A percentile compares a stretch with the other conserved stretches of the same genome.
Evolutionary conservation across 441 rosid species (phyloP).

Genomic region (Raphanus hybrid): DNA sequence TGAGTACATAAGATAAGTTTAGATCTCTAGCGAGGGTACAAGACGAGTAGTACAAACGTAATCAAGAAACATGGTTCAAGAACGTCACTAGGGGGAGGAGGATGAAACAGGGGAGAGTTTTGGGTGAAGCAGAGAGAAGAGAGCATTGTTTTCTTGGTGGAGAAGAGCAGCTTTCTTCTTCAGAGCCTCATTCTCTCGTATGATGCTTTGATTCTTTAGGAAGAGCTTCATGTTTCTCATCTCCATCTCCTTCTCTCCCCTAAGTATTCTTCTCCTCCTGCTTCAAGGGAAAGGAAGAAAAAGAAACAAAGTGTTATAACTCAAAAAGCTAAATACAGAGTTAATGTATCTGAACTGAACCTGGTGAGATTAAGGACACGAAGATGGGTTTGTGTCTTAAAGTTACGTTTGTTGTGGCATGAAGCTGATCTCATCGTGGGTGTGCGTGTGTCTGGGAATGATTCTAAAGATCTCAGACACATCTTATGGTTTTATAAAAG

Average conservation of each 20-base stretch:
- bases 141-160: conserved; percentile 65
- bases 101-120: conserved; percentile 29
- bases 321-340: background rate
- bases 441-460: conserved; percentile 18
- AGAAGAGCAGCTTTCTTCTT: conserved; percentile 73
- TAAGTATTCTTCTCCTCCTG: conserved; percentile 48
- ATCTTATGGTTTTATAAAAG: conserved; percentile 25
- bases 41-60: background rate
- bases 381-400: conserved; percentile 29
- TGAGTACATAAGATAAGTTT: background rate
- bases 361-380: conserved; percentile 48
- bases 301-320: background rate
- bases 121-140: conserved; percentile 56
- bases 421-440: conserved; percentile 20
- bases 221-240: conserved; percentile 67
- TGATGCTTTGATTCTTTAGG: conserved; percentile 66
- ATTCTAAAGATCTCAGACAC: conserved; percentile 38
- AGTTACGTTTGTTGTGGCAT: conserved; percentile 31
- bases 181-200: conserved; percentile 71
- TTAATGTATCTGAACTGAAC: conserved; percentile 34
- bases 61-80: background rate
- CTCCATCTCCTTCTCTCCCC: conserved; percentile 49
- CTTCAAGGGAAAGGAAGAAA: background rate
- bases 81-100: background rate
- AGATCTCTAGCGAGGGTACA: background rate